Percentiles rank a stretch among this genome's conserved stretches.
phyloP scores from a whole-genome alignment of 148 eudicot genomes.

The Chenopodium berlandieri region DNA sequence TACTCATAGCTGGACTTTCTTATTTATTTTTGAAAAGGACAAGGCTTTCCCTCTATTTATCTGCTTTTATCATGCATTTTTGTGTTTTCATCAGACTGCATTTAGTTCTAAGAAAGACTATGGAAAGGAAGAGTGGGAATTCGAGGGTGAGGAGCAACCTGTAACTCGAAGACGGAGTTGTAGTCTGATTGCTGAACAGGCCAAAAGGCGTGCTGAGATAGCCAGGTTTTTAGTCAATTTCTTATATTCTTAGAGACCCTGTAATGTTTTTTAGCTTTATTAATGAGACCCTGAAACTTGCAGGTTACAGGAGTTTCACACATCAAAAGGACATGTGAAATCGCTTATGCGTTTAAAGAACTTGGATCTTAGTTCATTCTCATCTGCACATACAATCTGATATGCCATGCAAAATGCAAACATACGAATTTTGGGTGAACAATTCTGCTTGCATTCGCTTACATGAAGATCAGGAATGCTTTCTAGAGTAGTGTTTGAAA shows the following conservation, averaged over 20 bases:
- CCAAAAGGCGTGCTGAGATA: constrained; percentile 71
- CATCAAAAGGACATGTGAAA: constrained; percentile 60
- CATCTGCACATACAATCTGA: constrained; percentile 55
- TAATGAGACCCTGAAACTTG: constrained; percentile 13
- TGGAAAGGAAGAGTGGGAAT: constrained; percentile 58
- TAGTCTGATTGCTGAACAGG: constrained; percentile 62
- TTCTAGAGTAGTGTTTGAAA: background rate
- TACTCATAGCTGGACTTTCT: background rate
- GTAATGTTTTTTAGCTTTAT: background rate
- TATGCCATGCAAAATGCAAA: constrained; percentile 2
- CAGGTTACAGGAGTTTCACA: constrained; percentile 60
- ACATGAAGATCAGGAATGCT: background rate
- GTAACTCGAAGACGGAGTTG: constrained; percentile 25
- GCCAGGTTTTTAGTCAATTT: constrained; percentile 42
- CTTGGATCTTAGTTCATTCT: constrained; percentile 38
- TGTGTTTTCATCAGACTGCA: constrained; percentile 48
- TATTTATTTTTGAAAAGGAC: background rate
- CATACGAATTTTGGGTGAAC: background rate
- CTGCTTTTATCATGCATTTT: background rate
- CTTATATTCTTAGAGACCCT: background rate
- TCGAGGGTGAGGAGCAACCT: constrained; percentile 29
- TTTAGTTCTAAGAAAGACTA: constrained; percentile 55
- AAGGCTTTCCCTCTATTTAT: background rate
- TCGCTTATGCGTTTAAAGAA: constrained; percentile 58
- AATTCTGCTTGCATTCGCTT: background rate